phyloP scores from a whole-genome alignment of 129 eudicot genomes.

The Kitagawia praeruptora region DNA sequence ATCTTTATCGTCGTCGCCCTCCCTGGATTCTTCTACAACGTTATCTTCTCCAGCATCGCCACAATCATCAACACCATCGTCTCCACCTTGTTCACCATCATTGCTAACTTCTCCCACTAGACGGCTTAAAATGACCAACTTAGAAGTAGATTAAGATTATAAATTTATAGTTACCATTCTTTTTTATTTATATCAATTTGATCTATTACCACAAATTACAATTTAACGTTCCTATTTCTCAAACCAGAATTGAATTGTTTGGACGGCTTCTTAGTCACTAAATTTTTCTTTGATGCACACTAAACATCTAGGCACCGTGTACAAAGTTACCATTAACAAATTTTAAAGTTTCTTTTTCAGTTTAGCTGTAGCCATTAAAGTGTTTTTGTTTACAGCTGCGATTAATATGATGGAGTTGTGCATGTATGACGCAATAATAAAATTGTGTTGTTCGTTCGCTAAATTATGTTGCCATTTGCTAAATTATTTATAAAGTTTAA shows the following conservation, averaged over 20 bases:
- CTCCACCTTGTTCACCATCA: constrained; percentile 44
- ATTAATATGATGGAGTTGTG: background rate
- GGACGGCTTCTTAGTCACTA: background rate
- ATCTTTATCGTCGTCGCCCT: background rate
- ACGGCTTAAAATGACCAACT: constrained; percentile 40
- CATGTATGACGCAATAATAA: background rate
- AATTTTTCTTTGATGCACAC: background rate
- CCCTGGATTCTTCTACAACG: background rate
- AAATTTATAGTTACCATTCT: background rate
- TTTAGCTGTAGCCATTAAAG: too few species aligned
- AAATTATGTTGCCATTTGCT: too few species aligned
- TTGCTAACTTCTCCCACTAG: constrained; percentile 57
- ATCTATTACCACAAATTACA: constrained; percentile 5
- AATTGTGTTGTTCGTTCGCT: too few species aligned
- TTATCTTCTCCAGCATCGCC: background rate
- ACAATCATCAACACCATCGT: constrained; percentile 11
- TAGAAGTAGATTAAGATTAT: constrained; percentile 23
- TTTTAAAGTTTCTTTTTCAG: background rate
- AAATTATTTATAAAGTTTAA: too few species aligned
- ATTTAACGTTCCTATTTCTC: background rate
- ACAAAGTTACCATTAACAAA: background rate
- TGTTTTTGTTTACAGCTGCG: background rate
- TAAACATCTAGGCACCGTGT: background rate
- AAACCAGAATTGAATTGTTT: background rate
- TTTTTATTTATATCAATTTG: constrained; percentile 10